A percentile compares a stretch with the other conserved stretches of the same genome.
These are phyloP conservation scores for Staphylotrichum tortipilum DNA, from an alignment of 495 filamentous ascomycete species.

Conservation along the genomic window DNA sequence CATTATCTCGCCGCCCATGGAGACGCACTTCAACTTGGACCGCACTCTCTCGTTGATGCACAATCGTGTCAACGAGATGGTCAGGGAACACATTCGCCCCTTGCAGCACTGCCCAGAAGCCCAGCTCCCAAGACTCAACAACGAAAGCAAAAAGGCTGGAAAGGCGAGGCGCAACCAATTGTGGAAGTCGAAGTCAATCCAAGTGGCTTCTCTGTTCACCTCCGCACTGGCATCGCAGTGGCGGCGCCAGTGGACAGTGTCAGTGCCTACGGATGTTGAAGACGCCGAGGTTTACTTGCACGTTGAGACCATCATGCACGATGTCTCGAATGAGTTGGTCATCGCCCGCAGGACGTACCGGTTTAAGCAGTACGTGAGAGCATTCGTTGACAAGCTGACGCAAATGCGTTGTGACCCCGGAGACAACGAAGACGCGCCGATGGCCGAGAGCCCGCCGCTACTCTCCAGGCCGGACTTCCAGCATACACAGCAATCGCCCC, in stretches of 20 bases:
- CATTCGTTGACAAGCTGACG: not conserved
- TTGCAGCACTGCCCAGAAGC: not conserved
- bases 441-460: too few species aligned
- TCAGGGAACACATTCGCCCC: not conserved
- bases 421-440: not conserved
- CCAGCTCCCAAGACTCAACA: not conserved
- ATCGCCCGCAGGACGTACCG: not conserved
- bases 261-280: not conserved
- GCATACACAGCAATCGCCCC: too few species aligned
- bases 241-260: not conserved
- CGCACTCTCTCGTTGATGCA: not conserved
- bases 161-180: too few species aligned
- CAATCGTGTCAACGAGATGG: not conserved
- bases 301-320: not conserved
- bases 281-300: not conserved
- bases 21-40: not conserved
- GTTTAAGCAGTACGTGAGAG: constrained; percentile 1
- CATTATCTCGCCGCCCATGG: not conserved
- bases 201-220: too few species aligned
- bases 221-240: not conserved
- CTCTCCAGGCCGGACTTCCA: too few species aligned
- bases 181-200: too few species aligned
- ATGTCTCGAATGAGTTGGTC: not conserved
- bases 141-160: too few species aligned
- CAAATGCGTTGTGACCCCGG: not conserved